phyloP scores from a whole-genome alignment of 2,329 filamentous ascomycete genomes.

The Elsinoe necatrix region DNA sequence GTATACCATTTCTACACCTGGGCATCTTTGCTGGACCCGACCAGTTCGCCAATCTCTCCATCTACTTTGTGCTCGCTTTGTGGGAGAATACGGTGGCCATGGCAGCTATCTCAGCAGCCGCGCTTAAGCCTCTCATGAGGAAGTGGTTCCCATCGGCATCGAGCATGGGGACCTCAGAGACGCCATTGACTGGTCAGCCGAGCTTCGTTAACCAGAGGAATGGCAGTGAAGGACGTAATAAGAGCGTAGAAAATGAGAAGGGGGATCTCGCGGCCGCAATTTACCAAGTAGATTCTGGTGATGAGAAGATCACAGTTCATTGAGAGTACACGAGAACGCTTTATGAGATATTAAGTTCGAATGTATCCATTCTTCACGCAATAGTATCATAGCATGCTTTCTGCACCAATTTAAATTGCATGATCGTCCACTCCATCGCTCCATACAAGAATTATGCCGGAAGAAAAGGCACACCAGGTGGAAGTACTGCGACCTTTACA shows the following conservation, averaged over 20 bases:
- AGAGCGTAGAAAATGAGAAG: not conserved
- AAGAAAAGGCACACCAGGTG: no score
- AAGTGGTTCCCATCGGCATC: not conserved
- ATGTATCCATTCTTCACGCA: no score
- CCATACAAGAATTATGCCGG: no score
- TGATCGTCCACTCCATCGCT: no score
- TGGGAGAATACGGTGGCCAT: slow-evolving; percentile 1
- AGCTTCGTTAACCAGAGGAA: not conserved
- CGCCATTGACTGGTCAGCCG: not conserved
- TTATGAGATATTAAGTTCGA: not conserved
- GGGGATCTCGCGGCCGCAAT: not conserved
- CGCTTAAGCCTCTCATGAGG: not conserved
- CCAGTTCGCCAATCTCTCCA: not conserved
- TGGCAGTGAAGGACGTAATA: not conserved
- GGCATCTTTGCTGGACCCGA: not conserved
- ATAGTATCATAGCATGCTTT: no score
- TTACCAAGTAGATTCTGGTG: not conserved
- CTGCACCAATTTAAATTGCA: no score
- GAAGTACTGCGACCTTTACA: no score
- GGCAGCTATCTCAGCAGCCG: not conserved
- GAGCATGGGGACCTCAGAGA: not conserved
- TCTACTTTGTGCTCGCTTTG: not conserved
- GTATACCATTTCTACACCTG: not conserved
- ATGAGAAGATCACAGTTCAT: not conserved
- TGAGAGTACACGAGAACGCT: not conserved